Percentiles rank a stretch among this genome's conserved stretches.
These are phyloP conservation scores for Phytopythium kandeliae DNA, from an alignment of 352 stramenopile species.

Conservation along the genomic window DNA sequence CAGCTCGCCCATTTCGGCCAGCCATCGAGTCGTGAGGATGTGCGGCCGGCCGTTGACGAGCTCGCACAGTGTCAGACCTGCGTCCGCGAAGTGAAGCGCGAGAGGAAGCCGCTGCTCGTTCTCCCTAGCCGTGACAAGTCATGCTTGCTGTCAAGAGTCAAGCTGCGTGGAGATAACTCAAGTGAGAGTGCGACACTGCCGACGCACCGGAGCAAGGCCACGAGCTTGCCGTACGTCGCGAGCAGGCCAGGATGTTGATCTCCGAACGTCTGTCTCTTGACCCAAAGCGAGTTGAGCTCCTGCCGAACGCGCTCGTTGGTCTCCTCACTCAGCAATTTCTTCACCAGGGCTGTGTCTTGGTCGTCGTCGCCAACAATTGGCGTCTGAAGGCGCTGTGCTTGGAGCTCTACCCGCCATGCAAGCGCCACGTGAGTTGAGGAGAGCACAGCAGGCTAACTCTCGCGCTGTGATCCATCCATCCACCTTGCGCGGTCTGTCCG, in stretches of 20 bases:
- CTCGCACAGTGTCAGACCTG: slow-evolving; percentile 36
- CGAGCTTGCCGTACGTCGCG: slow-evolving; percentile 28
- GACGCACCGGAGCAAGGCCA: slow-evolving; percentile 34
- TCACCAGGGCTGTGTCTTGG: slow-evolving; percentile 2
- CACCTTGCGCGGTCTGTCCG: slow-evolving; percentile 32
- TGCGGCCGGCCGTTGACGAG: slow-evolving; percentile 23
- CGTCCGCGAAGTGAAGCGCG: slow-evolving; percentile 31
- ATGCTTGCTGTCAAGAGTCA: background rate
- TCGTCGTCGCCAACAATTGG: background rate
- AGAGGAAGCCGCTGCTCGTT: slow-evolving; percentile 14
- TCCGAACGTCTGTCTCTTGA: slow-evolving; percentile 38
- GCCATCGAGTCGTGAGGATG: slow-evolving; percentile 33
- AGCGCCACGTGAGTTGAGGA: background rate
- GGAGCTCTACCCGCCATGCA: background rate
- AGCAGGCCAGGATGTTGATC: slow-evolving; percentile 25
- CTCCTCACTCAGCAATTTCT: slow-evolving; percentile 22
- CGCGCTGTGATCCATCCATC: background rate
- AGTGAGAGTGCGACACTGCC: background rate
- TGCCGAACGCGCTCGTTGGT: slow-evolving; percentile 21
- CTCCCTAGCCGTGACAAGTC: slow-evolving; percentile 6
- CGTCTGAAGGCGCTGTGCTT: background rate
- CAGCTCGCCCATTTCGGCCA: slow-evolving; percentile 37
- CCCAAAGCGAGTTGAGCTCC: slow-evolving; percentile 48
- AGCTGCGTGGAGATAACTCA: background rate
- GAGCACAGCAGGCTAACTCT: background rate